Evolutionary conservation across 2,329 filamentous ascomycete genomes (phyloP), one percentile per base, ranked within the genome.

Genomic region (Aspergillus persii): DNA sequence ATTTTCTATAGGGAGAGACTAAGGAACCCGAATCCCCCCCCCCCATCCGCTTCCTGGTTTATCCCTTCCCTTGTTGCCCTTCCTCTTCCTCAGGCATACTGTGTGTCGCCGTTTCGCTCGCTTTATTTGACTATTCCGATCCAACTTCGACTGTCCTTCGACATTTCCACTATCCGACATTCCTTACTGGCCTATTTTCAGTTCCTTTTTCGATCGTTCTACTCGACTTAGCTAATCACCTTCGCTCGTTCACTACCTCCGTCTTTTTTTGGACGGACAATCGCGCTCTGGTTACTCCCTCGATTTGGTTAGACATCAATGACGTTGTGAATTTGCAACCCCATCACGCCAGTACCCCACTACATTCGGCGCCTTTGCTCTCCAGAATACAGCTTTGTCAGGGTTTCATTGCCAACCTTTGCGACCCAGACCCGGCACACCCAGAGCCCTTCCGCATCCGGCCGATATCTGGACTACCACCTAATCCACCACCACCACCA

Each of bases 91-190:
- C 56, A 66, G 66, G 65, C 61, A 70, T 70, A 71, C 71, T 71
- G 69, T 67, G 65, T 68, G 68, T 73, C 65, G 70, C 70, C 71
- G 60, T 66, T 66, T 62, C 71, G 54, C 66, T 74, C 71, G 65
- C 67, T 73, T 65, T 60, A 54, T 56, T 53, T 48, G 62, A 56
- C 59, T 57, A 49, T 59, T 54, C 62, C 55, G 41, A 60, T 57
- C 60, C 59, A 58, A 59, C 57, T 54, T 44, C 51, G 41, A 51
- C 56, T 58, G 54, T 64, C 62, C 56, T 54, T 60, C 61, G 56
- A 59, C 53, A 60, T 48, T 63, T 63, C 58, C 41, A 51, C 57
- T 9, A 53, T 61, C 52, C 46, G 47, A 60, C 65, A 26, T 41
- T 63, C 62, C 18, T 58, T 62, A 54, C 47, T 18, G 7, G 44